Base-by-base conservation (phyloP, 495 filamentous ascomycete genomes). In the Sabuloglossum arenarium region DNA sequence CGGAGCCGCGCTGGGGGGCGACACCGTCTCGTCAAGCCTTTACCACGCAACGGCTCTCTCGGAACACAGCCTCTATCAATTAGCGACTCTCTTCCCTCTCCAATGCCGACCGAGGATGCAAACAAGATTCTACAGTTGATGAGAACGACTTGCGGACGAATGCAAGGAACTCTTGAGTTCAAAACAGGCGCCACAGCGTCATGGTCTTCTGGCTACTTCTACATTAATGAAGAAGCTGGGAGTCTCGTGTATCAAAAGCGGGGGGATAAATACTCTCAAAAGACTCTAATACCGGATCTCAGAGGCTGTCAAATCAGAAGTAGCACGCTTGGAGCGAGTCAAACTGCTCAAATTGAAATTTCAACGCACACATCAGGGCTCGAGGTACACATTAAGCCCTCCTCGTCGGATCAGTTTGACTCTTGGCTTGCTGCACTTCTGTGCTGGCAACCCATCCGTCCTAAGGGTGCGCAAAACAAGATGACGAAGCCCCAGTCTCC, bases 401-500 rank as follows among this genome's bases (percentile, higher is more conserved):
- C 82, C 59, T 77, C 79, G 4, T 72, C 76, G 54, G 78, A 84
- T 43, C 87, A 94, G 30, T 82, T 86, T 60, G 87, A 96, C 59
- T 77, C 82, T 8, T 98, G 91, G 91, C 80, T 94, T 42, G 89
- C 91, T 21, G 90, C 90, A 19, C 67, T 98, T 51, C 73, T 97
- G 3, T 94, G 86, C 62, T 98, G 91, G 91, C 88, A 93, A 65
- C 87, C 90, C 14, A 79, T 91, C 59, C 80, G 82, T 49, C 84
- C 86, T 0, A 82, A 80, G 58, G 81, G 81, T 11, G 79, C 79
- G 16, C 79, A 75, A 68, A 88, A 79, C 66, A 84, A 77, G 68
- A 81, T 78, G 83, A 80, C 75, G 60, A 88, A 76, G 65, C 76
- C 72, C 63, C 84, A 75, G 68, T 76, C 61, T 58, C 68, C 52